Conservation (phyloP, 352 stramenopile genomes). For the Phytophthora cryptogea region DNA sequence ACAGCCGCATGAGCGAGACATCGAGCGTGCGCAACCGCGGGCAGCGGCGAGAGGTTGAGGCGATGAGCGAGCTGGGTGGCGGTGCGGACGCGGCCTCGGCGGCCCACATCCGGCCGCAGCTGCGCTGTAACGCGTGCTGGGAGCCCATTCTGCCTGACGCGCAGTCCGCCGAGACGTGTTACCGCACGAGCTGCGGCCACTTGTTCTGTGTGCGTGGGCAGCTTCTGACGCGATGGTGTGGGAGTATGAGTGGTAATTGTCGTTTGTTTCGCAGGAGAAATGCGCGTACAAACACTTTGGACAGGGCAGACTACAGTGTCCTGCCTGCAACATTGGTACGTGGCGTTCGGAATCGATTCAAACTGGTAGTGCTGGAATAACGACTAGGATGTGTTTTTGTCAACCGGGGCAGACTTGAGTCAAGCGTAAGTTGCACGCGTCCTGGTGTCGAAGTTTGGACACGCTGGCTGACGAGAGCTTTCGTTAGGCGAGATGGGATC, state of each 20-base stretch:
- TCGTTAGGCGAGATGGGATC: slow-evolving; percentile 52
- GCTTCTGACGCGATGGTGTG: neutral
- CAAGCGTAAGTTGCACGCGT: slow-evolving; percentile 41
- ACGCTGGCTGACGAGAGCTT: neutral
- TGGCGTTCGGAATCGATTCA: neutral
- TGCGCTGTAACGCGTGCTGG: slow-evolving; percentile 83
- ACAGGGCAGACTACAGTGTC: slow-evolving; percentile 62
- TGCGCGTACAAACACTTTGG: slow-evolving; percentile 87
- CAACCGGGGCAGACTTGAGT: slow-evolving; percentile 45
- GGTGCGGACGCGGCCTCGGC: slow-evolving; percentile 18
- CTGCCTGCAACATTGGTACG: slow-evolving; percentile 57
- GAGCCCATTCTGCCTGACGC: slow-evolving; percentile 62
- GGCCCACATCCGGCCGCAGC: slow-evolving; percentile 53
- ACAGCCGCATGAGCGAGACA: slow-evolving; percentile 74
- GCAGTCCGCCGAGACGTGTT: slow-evolving; percentile 78
- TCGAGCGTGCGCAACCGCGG: slow-evolving; percentile 61
- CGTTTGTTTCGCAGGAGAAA: slow-evolving; percentile 60
- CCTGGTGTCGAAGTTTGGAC: neutral
- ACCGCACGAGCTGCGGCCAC: slow-evolving; percentile 76
- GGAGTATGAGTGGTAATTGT: neutral
- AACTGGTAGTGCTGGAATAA: neutral
- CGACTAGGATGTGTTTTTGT: neutral
- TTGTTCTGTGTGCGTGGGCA: slow-evolving; percentile 59
- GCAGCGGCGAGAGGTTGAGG: slow-evolving; percentile 26
- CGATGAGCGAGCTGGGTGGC: slow-evolving; percentile 58